A percentile compares a stretch with the other conserved stretches of the same genome.
Conservation (phyloP, 2,329 filamentous ascomycete genomes). For the Xylariaceae sp. region DNA sequence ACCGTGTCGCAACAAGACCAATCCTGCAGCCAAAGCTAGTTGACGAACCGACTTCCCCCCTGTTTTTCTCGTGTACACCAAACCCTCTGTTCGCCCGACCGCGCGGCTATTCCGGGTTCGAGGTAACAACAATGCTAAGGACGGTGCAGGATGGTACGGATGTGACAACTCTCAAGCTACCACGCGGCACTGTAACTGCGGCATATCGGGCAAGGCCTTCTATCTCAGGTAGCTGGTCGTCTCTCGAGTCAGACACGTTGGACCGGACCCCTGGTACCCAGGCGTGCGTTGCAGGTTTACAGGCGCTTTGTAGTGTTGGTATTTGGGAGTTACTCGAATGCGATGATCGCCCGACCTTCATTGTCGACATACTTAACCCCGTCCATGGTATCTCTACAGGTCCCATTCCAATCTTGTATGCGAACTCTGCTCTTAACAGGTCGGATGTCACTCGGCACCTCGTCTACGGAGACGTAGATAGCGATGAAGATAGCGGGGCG, state of each 20-base stretch:
- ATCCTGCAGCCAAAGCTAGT: conserved; percentile 29
- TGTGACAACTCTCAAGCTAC: conserved; percentile 53
- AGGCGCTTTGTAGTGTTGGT: conserved; percentile 60
- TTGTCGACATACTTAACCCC: conserved; percentile 62
- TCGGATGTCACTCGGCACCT: conserved; percentile 53
- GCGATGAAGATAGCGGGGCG: conserved; percentile 39
- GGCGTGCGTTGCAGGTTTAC: conserved; percentile 45
- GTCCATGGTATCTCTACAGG: conserved; percentile 48
- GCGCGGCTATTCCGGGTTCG: conserved; percentile 38
- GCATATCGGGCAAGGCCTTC: conserved; percentile 46
- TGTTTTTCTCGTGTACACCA: conserved; percentile 49
- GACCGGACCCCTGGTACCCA: conserved; percentile 49
- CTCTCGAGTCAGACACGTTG: conserved; percentile 50
- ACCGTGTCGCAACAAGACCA: conserved; percentile 29
- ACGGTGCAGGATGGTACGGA: conserved; percentile 44
- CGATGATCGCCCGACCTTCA: conserved; percentile 71
- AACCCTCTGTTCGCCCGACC: conserved; percentile 38
- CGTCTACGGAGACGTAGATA: conserved; percentile 47
- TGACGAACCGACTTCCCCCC: conserved; percentile 45
- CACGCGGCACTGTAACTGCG: conserved; percentile 49
- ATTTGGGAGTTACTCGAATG: conserved; percentile 70
- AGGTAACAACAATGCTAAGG: conserved; percentile 46
- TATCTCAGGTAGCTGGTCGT: conserved; percentile 50
- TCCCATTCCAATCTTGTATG: conserved; percentile 60
- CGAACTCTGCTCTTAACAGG: conserved; percentile 62